These are phyloP conservation scores for Lagenidium giganteum DNA, from an alignment of 352 stramenopile genomes.

Conservation along the genomic window DNA sequence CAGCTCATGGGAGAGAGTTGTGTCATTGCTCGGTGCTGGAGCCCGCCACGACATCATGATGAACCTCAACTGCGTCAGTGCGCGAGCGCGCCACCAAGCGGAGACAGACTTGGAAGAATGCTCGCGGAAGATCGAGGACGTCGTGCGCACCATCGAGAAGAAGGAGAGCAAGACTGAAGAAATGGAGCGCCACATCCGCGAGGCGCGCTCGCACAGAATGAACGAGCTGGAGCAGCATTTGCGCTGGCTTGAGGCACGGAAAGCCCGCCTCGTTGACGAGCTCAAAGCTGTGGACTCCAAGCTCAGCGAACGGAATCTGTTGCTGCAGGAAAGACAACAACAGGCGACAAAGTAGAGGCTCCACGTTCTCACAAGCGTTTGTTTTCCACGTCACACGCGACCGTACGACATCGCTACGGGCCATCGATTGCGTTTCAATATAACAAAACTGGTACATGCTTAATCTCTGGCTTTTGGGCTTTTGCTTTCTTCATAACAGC, in stretches of 20 bases:
- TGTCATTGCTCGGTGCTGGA: conserved; percentile 6
- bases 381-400: too few species aligned
- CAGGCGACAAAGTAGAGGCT: too few species aligned
- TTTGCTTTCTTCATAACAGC: too few species aligned
- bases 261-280: conserved; percentile 38
- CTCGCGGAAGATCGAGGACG: conserved; percentile 54
- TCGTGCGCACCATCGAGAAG: conserved; percentile 51
- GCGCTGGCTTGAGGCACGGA: conserved; percentile 45
- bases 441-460: too few species aligned
- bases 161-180: conserved; percentile 38
- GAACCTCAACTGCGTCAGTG: conserved; percentile 68
- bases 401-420: too few species aligned
- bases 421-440: too few species aligned
- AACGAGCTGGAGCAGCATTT: conserved; percentile 47
- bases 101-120: conserved; percentile 65
- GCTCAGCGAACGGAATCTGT: conserved; percentile 47
- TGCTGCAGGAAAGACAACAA: conserved; percentile 51
- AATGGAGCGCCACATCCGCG: conserved; percentile 33
- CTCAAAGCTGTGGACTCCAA: conserved; percentile 33
- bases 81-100: conserved; percentile 36
- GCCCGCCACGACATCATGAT: conserved; percentile 17
- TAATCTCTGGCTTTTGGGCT: too few species aligned
- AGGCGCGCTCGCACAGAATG: conserved; percentile 23
- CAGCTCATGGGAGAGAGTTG: background rate
- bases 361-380: too few species aligned